Conservation (phyloP, 2,329 filamentous ascomycete genomes). For the Cephalotrichum gorgonifer region DNA sequence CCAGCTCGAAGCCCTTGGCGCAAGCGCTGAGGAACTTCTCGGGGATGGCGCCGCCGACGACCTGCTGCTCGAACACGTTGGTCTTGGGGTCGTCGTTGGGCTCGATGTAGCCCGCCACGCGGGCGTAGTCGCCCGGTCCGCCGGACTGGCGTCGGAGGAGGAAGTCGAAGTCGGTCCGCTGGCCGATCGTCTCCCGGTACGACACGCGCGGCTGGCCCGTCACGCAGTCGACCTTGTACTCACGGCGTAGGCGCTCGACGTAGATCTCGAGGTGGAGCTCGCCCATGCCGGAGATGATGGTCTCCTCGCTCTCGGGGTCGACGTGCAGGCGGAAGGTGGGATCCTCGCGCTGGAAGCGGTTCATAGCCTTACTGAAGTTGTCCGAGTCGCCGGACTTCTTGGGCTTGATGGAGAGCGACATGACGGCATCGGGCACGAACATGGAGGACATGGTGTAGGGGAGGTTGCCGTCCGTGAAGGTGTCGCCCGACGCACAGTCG, state of each 20-base stretch:
- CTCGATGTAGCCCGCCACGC: conserved; percentile 86
- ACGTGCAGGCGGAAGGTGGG: conserved; percentile 94
- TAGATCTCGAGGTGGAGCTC: conserved; percentile 96
- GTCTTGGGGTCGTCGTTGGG: conserved; percentile 62
- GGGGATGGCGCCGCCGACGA: conserved; percentile 80
- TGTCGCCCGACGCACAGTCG: conserved; percentile 94
- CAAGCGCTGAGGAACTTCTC: conserved; percentile 95
- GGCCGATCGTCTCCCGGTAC: conserved; percentile 87
- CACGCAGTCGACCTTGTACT: conserved; percentile 91
- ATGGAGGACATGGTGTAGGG: conserved; percentile 97
- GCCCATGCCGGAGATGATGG: conserved; percentile 97
- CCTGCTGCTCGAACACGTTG: conserved; percentile 79
- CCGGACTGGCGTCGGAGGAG: conserved; percentile 91
- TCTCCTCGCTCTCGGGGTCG: conserved; percentile 86
- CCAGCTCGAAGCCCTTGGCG: conserved; percentile 82
- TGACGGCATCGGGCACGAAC: conserved; percentile 96
- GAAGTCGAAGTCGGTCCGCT: conserved; percentile 78
- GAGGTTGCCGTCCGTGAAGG: conserved; percentile 87
- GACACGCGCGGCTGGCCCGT: conserved; percentile 96
- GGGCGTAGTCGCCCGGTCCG: conserved; percentile 89
- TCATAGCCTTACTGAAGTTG: conserved; percentile 98
- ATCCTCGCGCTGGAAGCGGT: conserved; percentile 95
- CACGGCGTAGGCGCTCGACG: conserved; percentile 88
- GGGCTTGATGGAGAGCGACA: conserved; percentile 93
- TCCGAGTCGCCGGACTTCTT: conserved; percentile 85